Evolutionary conservation across 257 asterid genomes (phyloP), one percentile per base, ranked within the genome.

Genomic region (Solanum pennellii): DNA sequence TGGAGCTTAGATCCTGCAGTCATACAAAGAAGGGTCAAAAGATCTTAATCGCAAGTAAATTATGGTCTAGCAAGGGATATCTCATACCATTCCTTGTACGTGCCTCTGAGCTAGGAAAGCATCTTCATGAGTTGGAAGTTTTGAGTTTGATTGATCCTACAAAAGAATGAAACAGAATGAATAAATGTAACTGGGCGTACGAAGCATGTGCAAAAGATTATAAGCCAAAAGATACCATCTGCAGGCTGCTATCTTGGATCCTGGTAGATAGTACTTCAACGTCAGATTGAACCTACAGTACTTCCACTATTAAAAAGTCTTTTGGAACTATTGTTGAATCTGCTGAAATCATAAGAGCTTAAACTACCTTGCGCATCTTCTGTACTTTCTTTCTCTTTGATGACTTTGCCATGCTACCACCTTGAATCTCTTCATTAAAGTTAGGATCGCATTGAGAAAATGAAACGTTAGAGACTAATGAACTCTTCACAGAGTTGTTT

Each of bases 301-400:
- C 21, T 27, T 16, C 83, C n/a, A 89, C 69, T 41, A 84, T 20
- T 31, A 74, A 29, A 45, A 31, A 74, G 35, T 56, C 62, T 84
- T 77, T 56, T 62, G 37, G 71, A 39, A 27, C 31, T 41, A 41
- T 41, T 75, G 29, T 6, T 75, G 56, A 77, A 60, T 73, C 62
- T 49, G 52, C 66, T 84, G 45, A 25, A 59, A 72, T 85, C 3
- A 56, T 7, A 56, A 71, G 31, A 21, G 7, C 56, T 79, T 75
- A 49, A 87, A 56, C 75, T n/a, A 91, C 94, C 94, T 91, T 92
- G 71, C 31, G 66, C 87, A 89, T 91, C 89, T 90, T 90, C 62
- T 91, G 72, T n/a, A 35, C 60, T 69, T 87, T 80, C 68, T 89
- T 90, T 45, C 41, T 85, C 87, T 88, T 90, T 21, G 89, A 84